Conservation (phyloP, 1,139 yeast genomes). For the Hemisphaericaspora xylofermentans region DNA sequence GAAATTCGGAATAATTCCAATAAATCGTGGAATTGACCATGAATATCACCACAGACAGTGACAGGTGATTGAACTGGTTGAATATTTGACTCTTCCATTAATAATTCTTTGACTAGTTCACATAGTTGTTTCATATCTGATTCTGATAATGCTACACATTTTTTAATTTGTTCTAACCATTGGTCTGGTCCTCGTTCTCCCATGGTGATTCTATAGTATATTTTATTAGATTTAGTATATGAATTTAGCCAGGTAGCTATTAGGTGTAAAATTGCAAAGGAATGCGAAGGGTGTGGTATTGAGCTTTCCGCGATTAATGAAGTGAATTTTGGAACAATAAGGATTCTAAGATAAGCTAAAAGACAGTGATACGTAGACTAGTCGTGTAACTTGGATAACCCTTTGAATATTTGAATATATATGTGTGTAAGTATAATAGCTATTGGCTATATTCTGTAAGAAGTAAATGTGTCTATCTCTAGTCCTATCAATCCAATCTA, state of each 20-base stretch:
- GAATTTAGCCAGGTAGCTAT: too few relatives aligned
- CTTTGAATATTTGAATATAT: not conserved
- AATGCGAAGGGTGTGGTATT: too few relatives aligned
- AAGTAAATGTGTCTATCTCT: not conserved
- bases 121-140: slow-evolving; percentile 95
- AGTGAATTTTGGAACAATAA: too few relatives aligned
- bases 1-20: slow-evolving; percentile 85
- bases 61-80: slow-evolving; percentile 97
- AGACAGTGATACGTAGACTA: too few relatives aligned
- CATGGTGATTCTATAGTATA: slow-evolving; percentile 33
- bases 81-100: slow-evolving; percentile 80
- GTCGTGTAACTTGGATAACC: too few relatives aligned
- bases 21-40: slow-evolving; percentile 95
- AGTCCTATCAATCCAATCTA: not conserved
- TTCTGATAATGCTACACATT: slow-evolving; percentile 86
- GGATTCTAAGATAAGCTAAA: too few relatives aligned
- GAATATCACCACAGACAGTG: slow-evolving; percentile 98
- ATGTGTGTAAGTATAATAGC: not conserved
- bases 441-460: not conserved
- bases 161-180: slow-evolving; percentile 92
- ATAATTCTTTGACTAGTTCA: slow-evolving; percentile 83
- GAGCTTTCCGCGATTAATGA: too few relatives aligned
- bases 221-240: too few relatives aligned
- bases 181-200: slow-evolving; percentile 88
- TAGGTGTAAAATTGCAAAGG: too few relatives aligned